Base-by-base conservation (phyloP, 2,329 filamentous ascomycete species). In the Fusarium tjaetaba region DNA sequence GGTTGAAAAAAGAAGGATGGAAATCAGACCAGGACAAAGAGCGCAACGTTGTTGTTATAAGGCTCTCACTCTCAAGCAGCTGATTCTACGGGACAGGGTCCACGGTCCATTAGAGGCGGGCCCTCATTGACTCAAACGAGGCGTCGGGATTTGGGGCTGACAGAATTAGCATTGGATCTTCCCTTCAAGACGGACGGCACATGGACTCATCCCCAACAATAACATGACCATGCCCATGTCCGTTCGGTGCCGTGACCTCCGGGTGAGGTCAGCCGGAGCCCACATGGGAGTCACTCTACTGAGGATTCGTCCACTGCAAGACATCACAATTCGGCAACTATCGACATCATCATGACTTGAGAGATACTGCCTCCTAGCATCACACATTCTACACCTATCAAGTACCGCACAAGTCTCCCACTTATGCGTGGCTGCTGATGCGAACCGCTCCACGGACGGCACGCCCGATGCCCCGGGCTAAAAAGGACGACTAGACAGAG, bases 221-320 rank as follows among this genome's bases (percentile, higher is more conserved):
- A 49, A 49, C 55, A 49, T 49, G 55, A 58, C 49, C 32, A 65
- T 73, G 65, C 64, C 68, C 72, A 56, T 72, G 65, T 67, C 72
- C 72, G 8, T 55, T 45, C 34, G 55, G 71, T 70, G 68, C 65
- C 76, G 76, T 77, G 76, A 77, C 76, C 68, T 71, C 62, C 59
- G 61, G 51, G 42, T 53, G 42, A 66, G 75, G 75, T 78, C 76
- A 78, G 76, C 76, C 72, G 76, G 72, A 65, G 66, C 53, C 70
- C 61, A 69, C 72, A 72, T 64, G 51, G 58, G 70, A 55, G 64
- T 60, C 22, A 60, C 39, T 39, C 34, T 20, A 22, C 30, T 45
- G 26, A 48, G 41, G 42, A 61, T 41, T 61, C 32, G 53, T 59
- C 57, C 52, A 22, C 52, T 62, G 52, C 59, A 71, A 43, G 59